Conservation (phyloP, 1,139 yeast genomes). For the Blastobotrys capitulatus region DNA sequence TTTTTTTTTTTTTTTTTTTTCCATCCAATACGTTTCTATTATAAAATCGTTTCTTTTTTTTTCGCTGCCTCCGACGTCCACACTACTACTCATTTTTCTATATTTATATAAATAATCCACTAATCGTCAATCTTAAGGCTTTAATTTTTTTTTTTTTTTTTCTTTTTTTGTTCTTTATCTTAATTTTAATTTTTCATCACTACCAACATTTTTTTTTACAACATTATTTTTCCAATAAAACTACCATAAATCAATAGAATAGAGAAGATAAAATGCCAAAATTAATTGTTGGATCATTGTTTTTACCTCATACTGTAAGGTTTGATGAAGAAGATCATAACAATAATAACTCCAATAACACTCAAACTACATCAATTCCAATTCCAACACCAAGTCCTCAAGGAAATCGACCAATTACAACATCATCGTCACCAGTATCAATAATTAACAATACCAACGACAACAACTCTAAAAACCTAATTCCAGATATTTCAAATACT, state of each 20-base stretch:
- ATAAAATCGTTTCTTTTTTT: not conserved
- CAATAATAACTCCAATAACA: not conserved
- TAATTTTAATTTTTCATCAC: not conserved
- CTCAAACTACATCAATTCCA: conserved; percentile 2
- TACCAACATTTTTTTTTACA: too few relatives aligned
- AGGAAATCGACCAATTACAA: not conserved
- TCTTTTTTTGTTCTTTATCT: not conserved
- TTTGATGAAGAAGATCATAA: conserved; percentile 44
- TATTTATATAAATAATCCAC: too few relatives aligned
- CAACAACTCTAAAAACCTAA: too few relatives aligned
- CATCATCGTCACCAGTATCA: not conserved
- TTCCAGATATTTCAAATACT: conserved; percentile 19
- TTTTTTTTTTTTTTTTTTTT: too few relatives aligned
- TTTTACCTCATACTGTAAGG: conserved; percentile 67
- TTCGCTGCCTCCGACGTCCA: too few relatives aligned
- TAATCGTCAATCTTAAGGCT: too few relatives aligned
- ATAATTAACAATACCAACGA: conserved; percentile 6
- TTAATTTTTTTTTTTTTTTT: not conserved
- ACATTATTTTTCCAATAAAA: too few relatives aligned
- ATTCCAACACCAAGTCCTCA: not conserved
- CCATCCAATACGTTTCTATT: too few relatives aligned
- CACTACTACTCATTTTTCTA: too few relatives aligned
- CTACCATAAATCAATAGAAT: too few relatives aligned
- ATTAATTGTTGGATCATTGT: conserved; percentile 31
- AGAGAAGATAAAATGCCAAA: conserved; percentile 16